A percentile compares a stretch with the other conserved stretches of the same genome.
These are phyloP conservation scores for Hypholoma sublateritium DNA, from an alignment of 768 basidiomycete genomes.

Conservation along the genomic window DNA sequence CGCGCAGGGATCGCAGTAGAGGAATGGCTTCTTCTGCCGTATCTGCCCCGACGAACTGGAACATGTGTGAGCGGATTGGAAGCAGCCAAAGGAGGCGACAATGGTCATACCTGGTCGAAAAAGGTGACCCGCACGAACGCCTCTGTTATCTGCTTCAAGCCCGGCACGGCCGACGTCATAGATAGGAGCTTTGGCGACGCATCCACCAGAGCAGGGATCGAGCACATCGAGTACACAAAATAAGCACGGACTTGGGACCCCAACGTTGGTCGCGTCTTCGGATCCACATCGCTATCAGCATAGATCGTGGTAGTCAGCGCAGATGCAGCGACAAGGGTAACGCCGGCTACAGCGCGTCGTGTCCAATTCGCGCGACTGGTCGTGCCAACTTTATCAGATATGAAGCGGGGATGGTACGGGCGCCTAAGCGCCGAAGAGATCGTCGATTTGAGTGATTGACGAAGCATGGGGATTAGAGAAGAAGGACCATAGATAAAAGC, in stretches of 20 bases:
- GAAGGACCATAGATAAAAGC: no score
- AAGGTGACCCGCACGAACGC: constrained; percentile 76
- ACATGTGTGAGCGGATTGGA: not conserved
- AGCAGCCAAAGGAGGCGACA: not conserved
- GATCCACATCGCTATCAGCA: not conserved
- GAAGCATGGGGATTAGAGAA: no score
- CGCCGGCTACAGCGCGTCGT: constrained; percentile 14
- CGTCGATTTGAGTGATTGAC: no score
- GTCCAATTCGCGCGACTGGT: constrained; percentile 1
- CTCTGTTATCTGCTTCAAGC: constrained; percentile 65
- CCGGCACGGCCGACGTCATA: constrained; percentile 49
- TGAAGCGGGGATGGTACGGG: no score
- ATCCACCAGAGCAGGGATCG: constrained; percentile 75
- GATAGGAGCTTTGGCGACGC: constrained; percentile 66
- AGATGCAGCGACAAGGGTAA: constrained; percentile 10
- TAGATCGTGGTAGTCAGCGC: constrained; percentile 12
- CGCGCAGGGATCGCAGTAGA: constrained; percentile 59
- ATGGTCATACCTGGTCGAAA: constrained; percentile 67
- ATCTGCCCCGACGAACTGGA: constrained; percentile 87
- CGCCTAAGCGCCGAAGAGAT: no score
- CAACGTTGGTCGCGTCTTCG: not conserved
- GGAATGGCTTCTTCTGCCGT: constrained; percentile 69
- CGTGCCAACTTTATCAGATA: no score
- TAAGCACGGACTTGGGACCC: constrained; percentile 58
- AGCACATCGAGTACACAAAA: constrained; percentile 79